Evolutionary conservation across 352 stramenopile genomes (phyloP), one percentile per base, ranked within the genome.

Genomic region (Globisporangium nagaii): DNA sequence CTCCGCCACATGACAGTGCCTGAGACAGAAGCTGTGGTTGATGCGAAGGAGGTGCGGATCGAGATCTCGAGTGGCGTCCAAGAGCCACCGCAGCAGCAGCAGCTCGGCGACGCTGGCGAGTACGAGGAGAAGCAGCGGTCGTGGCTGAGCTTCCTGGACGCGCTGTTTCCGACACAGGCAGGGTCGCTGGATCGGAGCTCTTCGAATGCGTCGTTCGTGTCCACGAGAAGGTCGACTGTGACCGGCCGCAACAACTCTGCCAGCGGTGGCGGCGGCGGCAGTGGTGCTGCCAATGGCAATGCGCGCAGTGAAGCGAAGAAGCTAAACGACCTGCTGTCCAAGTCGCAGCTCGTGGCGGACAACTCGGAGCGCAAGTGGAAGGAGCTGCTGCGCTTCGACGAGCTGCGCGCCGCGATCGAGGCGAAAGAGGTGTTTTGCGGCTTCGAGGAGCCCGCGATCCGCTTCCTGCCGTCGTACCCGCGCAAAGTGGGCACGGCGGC

Each of bases 341-440:
- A 90, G 35, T 86, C 71, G 6, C 60, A 86, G 28, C 56, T 90
- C 31, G 77, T 84, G 0, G 70, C 66, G 0, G 79, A 86, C 39
- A 88, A 76, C 17, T 70, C 80, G 9, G 55, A 63, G 28, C 65
- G 59, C 0, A 89, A 90, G 41, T 95, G 84, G 84, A 62, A 79
- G 31, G 80, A 93, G 20, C 39, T 95, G 28, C 52, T 92, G 24
- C 69, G 82, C 9, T 88, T 79, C 41, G 84, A 95, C 39, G 74
- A 91, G 31, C 44, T 95, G 6, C 66, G 71, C 10, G 72, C 70
- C 3, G 79, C 74, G 2, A 84, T 95, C 10, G 82, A 93, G 40
- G 73, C 72, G 1, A 93, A 93, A 30, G 84, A 95, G 46, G 75
- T 90, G 11, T 87, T 95, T n/a, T 90, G 76, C 46, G 84, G 84